phyloP scores from a whole-genome alignment of 2,329 filamentous ascomycete species.

The Curvularia eragrostidis region DNA sequence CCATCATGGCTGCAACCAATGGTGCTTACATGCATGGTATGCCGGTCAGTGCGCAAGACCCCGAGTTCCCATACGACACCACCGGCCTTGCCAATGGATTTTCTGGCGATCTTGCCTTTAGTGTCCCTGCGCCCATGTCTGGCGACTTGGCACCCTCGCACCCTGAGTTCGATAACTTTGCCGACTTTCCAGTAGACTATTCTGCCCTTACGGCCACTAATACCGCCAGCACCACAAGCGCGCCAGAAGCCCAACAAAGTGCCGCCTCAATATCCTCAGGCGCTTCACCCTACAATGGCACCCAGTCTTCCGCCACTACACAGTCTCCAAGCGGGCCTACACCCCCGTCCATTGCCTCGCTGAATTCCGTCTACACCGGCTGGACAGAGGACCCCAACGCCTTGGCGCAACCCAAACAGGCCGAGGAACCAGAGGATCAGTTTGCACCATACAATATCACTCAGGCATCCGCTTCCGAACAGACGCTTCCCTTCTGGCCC shows the following conservation, averaged over 20 bases:
- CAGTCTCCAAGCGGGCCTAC: constrained; percentile 45
- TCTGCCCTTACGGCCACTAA: constrained; percentile 32
- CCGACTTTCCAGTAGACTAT: constrained; percentile 39
- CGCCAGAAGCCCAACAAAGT: constrained; percentile 40
- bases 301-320: constrained; percentile 39
- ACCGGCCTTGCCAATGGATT: constrained; percentile 30
- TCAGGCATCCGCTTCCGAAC: constrained; percentile 42
- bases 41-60: constrained; percentile 33
- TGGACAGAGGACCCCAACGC: constrained; percentile 46
- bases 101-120: constrained; percentile 34
- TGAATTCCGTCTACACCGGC: constrained; percentile 47
- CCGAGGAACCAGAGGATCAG: constrained; percentile 37
- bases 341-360: constrained; percentile 44
- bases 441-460: constrained; percentile 43
- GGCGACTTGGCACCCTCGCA: constrained; percentile 31
- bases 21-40: constrained; percentile 44
- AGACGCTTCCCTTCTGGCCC: constrained; percentile 41
- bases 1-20: constrained; percentile 46
- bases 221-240: constrained; percentile 30
- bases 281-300: constrained; percentile 46
- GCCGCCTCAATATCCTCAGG: constrained; percentile 42
- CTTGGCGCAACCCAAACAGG: constrained; percentile 30
- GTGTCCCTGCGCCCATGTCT: constrained; percentile 31
- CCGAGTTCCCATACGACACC: constrained; percentile 35
- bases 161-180: constrained; percentile 33